These are phyloP conservation scores for Mucor racemosus DNA, from an alignment of 371 early-diverging fungal genomes.

Conservation along the genomic window DNA sequence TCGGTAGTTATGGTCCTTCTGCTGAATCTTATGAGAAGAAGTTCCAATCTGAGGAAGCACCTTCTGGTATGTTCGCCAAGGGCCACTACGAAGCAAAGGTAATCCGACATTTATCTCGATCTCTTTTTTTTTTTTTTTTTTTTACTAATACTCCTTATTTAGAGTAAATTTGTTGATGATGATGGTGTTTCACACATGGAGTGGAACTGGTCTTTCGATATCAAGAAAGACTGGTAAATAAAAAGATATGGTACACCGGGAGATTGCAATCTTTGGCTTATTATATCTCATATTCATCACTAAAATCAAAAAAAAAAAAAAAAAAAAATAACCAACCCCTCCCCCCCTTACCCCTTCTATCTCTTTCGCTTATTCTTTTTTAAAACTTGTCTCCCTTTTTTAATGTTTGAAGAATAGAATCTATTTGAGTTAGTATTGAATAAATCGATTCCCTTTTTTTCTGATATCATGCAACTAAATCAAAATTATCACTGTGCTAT, in stretches of 20 bases:
- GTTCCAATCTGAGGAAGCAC: conserved; percentile 87
- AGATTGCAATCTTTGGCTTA: background rate
- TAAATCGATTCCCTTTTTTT: conserved; percentile 4
- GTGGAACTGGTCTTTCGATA: conserved; percentile 71
- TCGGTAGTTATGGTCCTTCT: conserved; percentile 92
- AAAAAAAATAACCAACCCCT: background rate
- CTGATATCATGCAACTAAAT: background rate
- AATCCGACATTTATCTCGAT: conserved; percentile 6
- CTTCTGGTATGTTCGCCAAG: conserved; percentile 89
- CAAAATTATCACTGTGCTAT: background rate
- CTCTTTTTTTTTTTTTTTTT: no score
- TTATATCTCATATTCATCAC: background rate
- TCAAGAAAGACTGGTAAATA: conserved; percentile 73
- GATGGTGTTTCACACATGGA: conserved; percentile 64
- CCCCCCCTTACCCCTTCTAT: background rate
- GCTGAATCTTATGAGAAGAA: conserved; percentile 79
- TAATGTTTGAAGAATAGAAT: conserved; percentile 1
- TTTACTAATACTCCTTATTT: background rate
- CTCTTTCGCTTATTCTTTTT: conserved; percentile 1
- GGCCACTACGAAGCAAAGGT: conserved; percentile 87
- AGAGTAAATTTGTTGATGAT: conserved; percentile 70
- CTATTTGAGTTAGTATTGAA: conserved; percentile 2
- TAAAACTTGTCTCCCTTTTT: background rate
- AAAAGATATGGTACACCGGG: background rate
- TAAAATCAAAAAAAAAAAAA: background rate